Evolutionary conservation across 495 filamentous ascomycete genomes (phyloP).

Genomic region (Penicillium lividum): DNA sequence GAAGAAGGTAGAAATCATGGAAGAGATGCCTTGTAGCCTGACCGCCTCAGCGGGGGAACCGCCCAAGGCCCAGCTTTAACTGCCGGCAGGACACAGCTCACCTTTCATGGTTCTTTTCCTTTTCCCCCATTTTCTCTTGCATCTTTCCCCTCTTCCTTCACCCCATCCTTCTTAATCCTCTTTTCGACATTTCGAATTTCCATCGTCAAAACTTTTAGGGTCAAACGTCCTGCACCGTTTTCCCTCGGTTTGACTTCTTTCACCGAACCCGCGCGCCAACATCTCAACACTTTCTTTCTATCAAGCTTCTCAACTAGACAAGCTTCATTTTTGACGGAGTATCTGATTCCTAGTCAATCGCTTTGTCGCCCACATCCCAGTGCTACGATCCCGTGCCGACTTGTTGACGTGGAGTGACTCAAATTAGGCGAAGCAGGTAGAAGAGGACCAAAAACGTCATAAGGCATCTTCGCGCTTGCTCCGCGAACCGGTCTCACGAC

Average conservation of each 20-base stretch:
- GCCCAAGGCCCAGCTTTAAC: conserved; percentile 9
- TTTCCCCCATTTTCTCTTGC: conserved; percentile 24
- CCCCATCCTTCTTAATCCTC: conserved; percentile 9
- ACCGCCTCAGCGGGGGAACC: conserved; percentile 29
- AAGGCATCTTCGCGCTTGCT: conserved; percentile 41
- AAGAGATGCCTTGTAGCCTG: conserved; percentile 24
- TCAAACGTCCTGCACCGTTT: conserved; percentile 53
- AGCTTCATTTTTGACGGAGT: background rate
- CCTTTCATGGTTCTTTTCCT: conserved; percentile 37
- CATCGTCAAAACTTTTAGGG: conserved; percentile 30
- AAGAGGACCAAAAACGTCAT: conserved; percentile 47
- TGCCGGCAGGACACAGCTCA: conserved; percentile 27
- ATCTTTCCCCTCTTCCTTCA: conserved; percentile 20
- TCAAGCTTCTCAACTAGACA: background rate
- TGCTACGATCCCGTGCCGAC: background rate
- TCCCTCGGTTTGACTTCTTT: conserved; percentile 33
- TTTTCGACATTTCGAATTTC: background rate
- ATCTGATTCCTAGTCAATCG: too few relatives aligned
- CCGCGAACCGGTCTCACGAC: conserved; percentile 38
- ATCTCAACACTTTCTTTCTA: background rate
- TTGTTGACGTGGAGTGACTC: conserved; percentile 21
- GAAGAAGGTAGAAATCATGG: background rate
- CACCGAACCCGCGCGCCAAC: conserved; percentile 14
- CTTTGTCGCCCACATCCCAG: background rate
- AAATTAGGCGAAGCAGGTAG: conserved; percentile 32